phyloP scores from a whole-genome alignment of 164 flowering plant species.

The Vitis cinerea region DNA sequence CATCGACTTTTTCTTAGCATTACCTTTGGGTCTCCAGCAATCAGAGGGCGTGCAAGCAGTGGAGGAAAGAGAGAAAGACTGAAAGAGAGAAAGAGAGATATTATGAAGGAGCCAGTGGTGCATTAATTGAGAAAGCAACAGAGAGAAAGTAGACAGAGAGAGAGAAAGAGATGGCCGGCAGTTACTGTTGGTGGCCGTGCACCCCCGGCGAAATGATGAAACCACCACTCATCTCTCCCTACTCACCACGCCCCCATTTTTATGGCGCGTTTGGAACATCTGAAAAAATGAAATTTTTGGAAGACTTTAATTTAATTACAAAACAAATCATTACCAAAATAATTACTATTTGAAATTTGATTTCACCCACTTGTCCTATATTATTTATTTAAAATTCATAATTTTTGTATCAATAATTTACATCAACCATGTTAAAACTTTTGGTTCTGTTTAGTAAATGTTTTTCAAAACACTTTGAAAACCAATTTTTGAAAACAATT shows the following conservation, averaged over 20 bases:
- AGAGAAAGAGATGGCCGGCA: constrained; percentile 1
- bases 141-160: background rate
- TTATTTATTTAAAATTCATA: no score
- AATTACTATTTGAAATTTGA: background rate
- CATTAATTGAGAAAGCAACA: constrained; percentile 27
- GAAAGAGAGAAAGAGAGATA: background rate
- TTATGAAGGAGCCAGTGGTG: constrained; percentile 1
- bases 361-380: no score
- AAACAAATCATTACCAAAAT: background rate
- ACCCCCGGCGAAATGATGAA: background rate
- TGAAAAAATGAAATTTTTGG: background rate
- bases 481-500: no score
- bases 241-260: background rate
- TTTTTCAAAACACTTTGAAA: no score
- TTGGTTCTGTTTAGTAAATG: no score
- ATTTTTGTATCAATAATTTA: no score
- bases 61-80: constrained; percentile 1
- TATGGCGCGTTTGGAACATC: background rate
- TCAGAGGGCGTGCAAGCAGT: background rate
- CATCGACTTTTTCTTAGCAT: background rate
- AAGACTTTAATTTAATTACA: background rate
- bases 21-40: background rate
- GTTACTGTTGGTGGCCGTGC: background rate
- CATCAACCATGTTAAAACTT: no score
- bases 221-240: no score